Evolutionary conservation across 257 asterid genomes (phyloP).

Genomic region (Nicotiana knightiana): DNA sequence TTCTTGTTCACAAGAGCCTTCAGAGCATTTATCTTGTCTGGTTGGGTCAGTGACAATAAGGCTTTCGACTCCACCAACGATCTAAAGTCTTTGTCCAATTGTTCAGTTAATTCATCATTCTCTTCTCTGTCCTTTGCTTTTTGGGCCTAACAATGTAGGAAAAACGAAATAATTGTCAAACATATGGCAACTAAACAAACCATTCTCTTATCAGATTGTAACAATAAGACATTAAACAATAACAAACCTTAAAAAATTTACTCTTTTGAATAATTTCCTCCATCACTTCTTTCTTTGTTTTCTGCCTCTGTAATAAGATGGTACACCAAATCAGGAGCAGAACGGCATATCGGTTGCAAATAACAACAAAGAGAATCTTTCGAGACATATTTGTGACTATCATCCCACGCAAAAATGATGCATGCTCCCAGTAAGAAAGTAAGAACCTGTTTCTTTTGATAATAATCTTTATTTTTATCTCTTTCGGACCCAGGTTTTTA

Average conservation of each 20-base stretch:
- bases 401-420: not conserved
- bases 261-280: slow-evolving; percentile 79
- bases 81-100: slow-evolving; percentile 71
- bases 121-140: slow-evolving; percentile 94
- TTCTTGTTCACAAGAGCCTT: slow-evolving; percentile 54
- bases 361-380: not conserved
- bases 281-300: slow-evolving; percentile 97
- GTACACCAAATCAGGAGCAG: slow-evolving; percentile 19
- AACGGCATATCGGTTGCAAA: not conserved
- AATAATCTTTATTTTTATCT: not conserved
- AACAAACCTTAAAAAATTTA: slow-evolving; percentile 84
- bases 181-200: not conserved
- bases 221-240: slow-evolving; percentile 11
- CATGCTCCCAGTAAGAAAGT: slow-evolving; percentile 1
- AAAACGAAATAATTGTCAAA: slow-evolving; percentile 12
- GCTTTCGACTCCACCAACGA: slow-evolving; percentile 76
- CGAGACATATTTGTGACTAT: not conserved
- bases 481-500: not conserved
- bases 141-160: slow-evolving; percentile 62
- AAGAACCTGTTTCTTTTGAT: not conserved
- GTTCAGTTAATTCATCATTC: slow-evolving; percentile 55
- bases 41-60: slow-evolving; percentile 65
- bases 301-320: slow-evolving; percentile 55
- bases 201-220: slow-evolving; percentile 5
- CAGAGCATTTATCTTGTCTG: slow-evolving; percentile 69